Evolutionary conservation across 176 grass and related monocot species (phyloP).

Genomic region (Puccinellia tenuiflora): DNA sequence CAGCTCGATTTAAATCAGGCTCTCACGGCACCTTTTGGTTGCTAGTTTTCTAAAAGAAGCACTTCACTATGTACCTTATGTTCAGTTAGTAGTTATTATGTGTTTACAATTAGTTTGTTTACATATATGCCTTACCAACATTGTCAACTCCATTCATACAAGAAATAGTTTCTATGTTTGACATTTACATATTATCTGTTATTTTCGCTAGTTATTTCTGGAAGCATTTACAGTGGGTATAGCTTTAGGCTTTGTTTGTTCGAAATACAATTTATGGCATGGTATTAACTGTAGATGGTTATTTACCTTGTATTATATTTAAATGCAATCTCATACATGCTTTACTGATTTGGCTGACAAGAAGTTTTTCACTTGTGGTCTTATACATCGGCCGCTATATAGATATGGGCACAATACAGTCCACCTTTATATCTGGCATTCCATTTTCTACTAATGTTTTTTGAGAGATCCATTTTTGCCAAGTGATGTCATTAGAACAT

Average conservation of each 20-base stretch:
- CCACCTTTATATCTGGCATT: neutral
- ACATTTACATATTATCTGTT: neutral
- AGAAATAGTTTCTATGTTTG: neutral
- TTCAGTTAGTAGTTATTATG: neutral
- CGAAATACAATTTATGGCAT: neutral
- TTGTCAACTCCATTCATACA: neutral
- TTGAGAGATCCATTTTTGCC: neutral
- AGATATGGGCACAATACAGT: neutral
- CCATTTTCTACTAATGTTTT: neutral
- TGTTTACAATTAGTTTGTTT: neutral
- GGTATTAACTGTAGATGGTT: neutral
- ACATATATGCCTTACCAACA: neutral
- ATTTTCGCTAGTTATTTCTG: neutral
- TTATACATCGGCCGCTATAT: neutral
- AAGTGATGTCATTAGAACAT: neutral
- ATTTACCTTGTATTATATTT: neutral
- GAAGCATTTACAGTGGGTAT: neutral
- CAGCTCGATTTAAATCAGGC: neutral
- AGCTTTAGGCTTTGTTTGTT: neutral
- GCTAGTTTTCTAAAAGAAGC: neutral
- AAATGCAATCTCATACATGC: neutral
- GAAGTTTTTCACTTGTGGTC: neutral
- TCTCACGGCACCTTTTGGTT: neutral
- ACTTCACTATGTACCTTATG: neutral
- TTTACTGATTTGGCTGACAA: conserved; percentile 5